Base-by-base conservation (phyloP, 768 basidiomycete genomes). In the Pisolithus albus region DNA sequence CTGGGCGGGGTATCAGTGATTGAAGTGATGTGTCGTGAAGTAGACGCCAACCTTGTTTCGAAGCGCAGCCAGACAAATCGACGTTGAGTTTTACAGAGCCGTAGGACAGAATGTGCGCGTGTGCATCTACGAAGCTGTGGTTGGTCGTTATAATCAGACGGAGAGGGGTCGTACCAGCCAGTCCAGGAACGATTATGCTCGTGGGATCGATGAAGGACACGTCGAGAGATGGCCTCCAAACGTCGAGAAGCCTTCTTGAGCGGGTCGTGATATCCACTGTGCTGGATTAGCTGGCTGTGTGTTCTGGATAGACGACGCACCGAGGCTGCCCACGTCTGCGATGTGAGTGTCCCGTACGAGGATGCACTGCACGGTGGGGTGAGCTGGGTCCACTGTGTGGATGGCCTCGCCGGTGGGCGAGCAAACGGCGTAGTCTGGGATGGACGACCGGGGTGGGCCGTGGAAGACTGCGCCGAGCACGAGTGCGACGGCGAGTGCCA, bases 61-160 rank as follows among this genome's bases (percentile, higher is more conserved):
- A 86, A 6, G 58, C 61, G 24, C 82, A 75, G 9, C 73, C 76
- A n/a, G 75, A 70, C 1, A 93, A 70, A 41, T 81, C 76, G 4
- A 92, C 77, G 49, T 84, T 76, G 66, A 72, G 72, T 65, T 81
- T 84, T 55, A 79, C 81, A 19, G 55, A 52, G 1, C 91, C 92
- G 56, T 90, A 87, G 28, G 80, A 73, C 32, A 91, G 61, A 18
- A 91, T 68, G 62, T 93, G 91, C 0, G 83, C 88, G 66, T 92
- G 90, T 0, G 88, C 81, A 64, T 92, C 90, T 86, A 53, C 38
- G 32, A 28, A 47, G 0, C 28, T 32, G 15, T 40, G 46, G 41
- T 44, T 30, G 15, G 37, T 9, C 44, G 19, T 18, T 16, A 1
- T 16, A 15, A 4, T 30, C 30, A 32, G 30, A 16, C 2, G 19